Evolutionary conservation across 2,329 filamentous ascomycete genomes (phyloP), one percentile per base, ranked within the genome.

Genomic region (Dactylellina leptospora): DNA sequence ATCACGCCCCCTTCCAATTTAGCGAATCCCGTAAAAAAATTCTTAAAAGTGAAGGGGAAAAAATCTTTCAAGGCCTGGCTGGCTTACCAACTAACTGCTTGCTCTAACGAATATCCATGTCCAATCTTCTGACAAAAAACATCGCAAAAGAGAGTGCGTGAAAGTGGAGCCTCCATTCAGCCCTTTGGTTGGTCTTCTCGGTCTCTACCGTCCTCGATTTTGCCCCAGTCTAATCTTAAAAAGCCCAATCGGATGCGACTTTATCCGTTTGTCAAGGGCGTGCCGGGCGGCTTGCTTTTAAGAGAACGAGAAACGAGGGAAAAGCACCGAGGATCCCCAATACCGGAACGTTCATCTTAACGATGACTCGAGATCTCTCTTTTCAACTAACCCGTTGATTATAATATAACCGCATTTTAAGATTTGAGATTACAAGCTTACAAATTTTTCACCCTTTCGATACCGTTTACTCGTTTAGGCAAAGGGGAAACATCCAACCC

Each of bases 201-300:
- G 18, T 44, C 40, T 44, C 16, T 33, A 13, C 16, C 16, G 33
- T 10, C 48, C 28, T 48, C 25, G 33, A 40, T n/a, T 40, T 33
- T 22, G 9, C 40, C 50, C 42, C 44, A 45, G 51, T 23, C 30
- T 51, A 66, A 66, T 66, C 61, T 66, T 66, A 66, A 66, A 66
- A 64, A 13, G 40, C 48, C 60, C 51, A 66, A 48, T 58, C 61
- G 61, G 61, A 58, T 44, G 18, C 44, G 51, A 51, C 38, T 58
- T 56, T 36, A 66, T 66, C 61, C 61, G 61, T 66, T 56, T 23
- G 42, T 51, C 44, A 58, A 66, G 36, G 36, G 30, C 50, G n/a
- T 54, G 20, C 50, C 50, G 50, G 58, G 58, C 58, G 47, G 61
- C 51, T 51, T 23, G 50, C 42, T 66, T 66, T 64, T 64, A 4